These are phyloP conservation scores for Calocybe indica DNA, from an alignment of 768 basidiomycete species.

Conservation along the genomic window DNA sequence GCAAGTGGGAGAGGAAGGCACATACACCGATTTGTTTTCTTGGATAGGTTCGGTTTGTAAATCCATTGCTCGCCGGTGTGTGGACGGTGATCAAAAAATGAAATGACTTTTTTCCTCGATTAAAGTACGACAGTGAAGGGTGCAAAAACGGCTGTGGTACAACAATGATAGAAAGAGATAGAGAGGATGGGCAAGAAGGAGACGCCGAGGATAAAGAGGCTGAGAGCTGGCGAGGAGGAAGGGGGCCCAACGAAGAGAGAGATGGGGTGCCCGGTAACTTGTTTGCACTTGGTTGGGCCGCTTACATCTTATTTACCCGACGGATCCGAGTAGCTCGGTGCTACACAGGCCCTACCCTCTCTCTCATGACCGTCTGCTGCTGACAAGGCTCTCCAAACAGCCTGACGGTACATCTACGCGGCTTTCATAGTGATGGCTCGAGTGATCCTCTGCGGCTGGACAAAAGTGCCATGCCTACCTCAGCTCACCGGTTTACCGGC, in stretches of 20 bases:
- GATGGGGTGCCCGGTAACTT: conserved; percentile 22
- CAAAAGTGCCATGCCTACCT: no score
- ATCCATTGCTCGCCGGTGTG: conserved; percentile 29
- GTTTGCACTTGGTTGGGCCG: conserved; percentile 27
- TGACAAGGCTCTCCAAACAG: no score
- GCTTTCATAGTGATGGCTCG: no score
- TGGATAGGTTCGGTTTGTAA: conserved; percentile 25
- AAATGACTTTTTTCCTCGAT: conserved; percentile 10
- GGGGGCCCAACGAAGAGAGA: conserved; percentile 7
- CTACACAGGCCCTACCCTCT: background rate
- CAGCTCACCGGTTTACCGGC: no score
- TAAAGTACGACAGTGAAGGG: conserved; percentile 8
- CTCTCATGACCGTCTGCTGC: no score
- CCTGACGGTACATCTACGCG: no score
- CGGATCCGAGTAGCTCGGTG: conserved; percentile 15
- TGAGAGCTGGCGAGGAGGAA: conserved; percentile 13
- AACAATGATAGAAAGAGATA: background rate
- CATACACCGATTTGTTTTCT: conserved; percentile 29
- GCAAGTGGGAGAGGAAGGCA: conserved; percentile 4
- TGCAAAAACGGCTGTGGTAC: background rate
- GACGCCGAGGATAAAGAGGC: conserved; percentile 4
- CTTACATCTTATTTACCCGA: conserved; percentile 23
- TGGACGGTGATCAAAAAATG: conserved; percentile 35
- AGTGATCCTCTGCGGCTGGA: background rate
- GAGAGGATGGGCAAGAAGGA: conserved; percentile 5